Evolutionary conservation across 371 early-diverging fungal species (phyloP), one percentile per base, ranked within the genome.

Genomic region (Globomyces sp.): DNA sequence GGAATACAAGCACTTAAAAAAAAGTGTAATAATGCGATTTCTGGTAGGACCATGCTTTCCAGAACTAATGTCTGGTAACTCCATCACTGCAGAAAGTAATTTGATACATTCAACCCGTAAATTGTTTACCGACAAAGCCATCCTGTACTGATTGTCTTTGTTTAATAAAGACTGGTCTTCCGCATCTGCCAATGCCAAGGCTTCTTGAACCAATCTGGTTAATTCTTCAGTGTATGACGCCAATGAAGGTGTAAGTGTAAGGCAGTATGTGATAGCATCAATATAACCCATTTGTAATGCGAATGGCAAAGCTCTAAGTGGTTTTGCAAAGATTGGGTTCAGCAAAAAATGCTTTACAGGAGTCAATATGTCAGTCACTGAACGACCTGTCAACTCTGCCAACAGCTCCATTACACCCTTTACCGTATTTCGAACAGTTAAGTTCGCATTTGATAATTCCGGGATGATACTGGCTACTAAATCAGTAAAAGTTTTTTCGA

Each of bases 231-330:
- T 93, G 69, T 96, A 94, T 50, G 86, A 86, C 50, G 98, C 74
- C 70, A 98, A 87, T 1, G 94, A 88, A 44, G 98, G 97, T 2
- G 89, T 83, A n/a, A 98, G 77, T 0, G 90, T 83, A 63, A 99
- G 79, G 64, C 96, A 95, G 75, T 94, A 98, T 0, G 96, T 96
- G 65, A 98, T 92, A 13, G 98, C 98, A 69, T 98, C 99, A 67
- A 96, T 96, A 70, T 95, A 88, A 5, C 98, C 99, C 39, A 99
- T 98, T 75, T 97, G 98, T 90, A 95, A 92, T 45, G 92, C 87
- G 77, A 94, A 90, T 0, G 98, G 95, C 24, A 98, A 80, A 0
- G 98, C 95, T 4, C 99, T 91, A 64, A 99, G 77, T 2, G 99
- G 99, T 72, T 97, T 97, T 43, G 94, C 87, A 77, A 97, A 98